Percentiles rank a stretch among this genome's conserved stretches.
phyloP scores from a whole-genome alignment of 2,329 filamentous ascomycete species.

The Nigrospora oryzae region DNA sequence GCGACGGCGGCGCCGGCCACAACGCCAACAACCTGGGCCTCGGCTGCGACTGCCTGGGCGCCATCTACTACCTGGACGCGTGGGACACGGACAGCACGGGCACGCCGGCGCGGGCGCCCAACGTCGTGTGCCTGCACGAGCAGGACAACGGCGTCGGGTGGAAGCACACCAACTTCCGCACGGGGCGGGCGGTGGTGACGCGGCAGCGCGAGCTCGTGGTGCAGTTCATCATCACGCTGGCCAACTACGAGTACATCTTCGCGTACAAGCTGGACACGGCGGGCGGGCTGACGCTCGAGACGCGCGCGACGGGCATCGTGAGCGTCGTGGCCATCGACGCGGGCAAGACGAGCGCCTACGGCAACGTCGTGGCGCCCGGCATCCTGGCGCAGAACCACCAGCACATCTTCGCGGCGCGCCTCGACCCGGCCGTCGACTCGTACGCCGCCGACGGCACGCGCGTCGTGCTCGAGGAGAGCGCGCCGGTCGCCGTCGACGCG shows the following conservation, averaged over 20 bases:
- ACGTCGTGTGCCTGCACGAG: constrained; percentile 62
- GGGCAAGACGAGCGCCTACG: constrained; percentile 45
- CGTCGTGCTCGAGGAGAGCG: constrained; percentile 21
- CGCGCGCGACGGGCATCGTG: constrained; percentile 59
- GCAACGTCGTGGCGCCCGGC: constrained; percentile 55
- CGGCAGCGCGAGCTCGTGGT: constrained; percentile 55
- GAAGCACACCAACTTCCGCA: constrained; percentile 65
- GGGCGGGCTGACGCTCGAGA: constrained; percentile 52
- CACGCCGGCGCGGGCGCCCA: constrained; percentile 41
- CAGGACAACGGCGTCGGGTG: constrained; percentile 61
- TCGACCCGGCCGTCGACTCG: constrained; percentile 52
- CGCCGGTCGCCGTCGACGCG: constrained; percentile 26
- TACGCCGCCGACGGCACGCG: constrained; percentile 14
- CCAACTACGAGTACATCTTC: constrained; percentile 65
- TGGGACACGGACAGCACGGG: constrained; percentile 45
- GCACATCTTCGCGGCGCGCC: constrained; percentile 56
- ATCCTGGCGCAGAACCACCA: constrained; percentile 60
- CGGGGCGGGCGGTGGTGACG: constrained; percentile 51
- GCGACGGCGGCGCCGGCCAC: constrained; percentile 55
- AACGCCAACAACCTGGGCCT: constrained; percentile 59
- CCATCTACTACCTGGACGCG: constrained; percentile 49
- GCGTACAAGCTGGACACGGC: constrained; percentile 56
- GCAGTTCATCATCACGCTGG: constrained; percentile 60
- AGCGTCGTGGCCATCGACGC: constrained; percentile 53
- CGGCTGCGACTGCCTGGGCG: constrained; percentile 61